phyloP scores from a whole-genome alignment of 2,329 filamentous ascomycete genomes.

The Sporothrix pallida region DNA sequence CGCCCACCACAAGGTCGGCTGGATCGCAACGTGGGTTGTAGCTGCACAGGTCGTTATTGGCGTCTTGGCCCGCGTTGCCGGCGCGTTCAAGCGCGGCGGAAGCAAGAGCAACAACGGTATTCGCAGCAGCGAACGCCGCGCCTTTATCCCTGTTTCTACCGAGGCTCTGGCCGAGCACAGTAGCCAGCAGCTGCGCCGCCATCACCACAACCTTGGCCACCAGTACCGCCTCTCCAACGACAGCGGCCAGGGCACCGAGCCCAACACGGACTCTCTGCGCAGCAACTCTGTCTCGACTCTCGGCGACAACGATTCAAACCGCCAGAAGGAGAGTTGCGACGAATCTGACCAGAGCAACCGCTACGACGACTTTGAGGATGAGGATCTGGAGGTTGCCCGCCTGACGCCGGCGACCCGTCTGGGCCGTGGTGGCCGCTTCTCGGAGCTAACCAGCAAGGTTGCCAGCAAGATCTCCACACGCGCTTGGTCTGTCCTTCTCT shows the following conservation, averaged over 20 bases:
- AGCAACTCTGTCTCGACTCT: constrained; percentile 69
- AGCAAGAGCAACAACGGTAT: constrained; percentile 20
- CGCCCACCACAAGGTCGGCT: constrained; percentile 86
- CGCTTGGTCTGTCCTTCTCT: constrained; percentile 62
- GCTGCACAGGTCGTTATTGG: constrained; percentile 72
- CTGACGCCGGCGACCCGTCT: constrained; percentile 44
- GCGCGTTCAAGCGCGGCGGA: constrained; percentile 46
- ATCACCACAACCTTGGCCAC: constrained; percentile 40
- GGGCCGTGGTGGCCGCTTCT: constrained; percentile 54
- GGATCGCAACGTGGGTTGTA: constrained; percentile 77
- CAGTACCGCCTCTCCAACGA: constrained; percentile 66
- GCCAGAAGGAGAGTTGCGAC: constrained; percentile 57
- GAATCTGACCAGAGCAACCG: constrained; percentile 54
- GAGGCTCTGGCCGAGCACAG: constrained; percentile 60
- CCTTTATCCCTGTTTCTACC: constrained; percentile 67
- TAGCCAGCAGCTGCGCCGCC: constrained; percentile 41
- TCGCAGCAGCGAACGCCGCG: constrained; percentile 55
- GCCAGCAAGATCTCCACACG: constrained; percentile 61
- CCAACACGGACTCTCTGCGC: constrained; percentile 68
- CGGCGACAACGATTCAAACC: constrained; percentile 51
- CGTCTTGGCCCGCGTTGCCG: constrained; percentile 66
- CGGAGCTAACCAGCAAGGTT: constrained; percentile 60
- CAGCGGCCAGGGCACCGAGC: constrained; percentile 76
- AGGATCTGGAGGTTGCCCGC: constrained; percentile 51
- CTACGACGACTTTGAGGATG: constrained; percentile 46